Evolutionary conservation across 176 grass and related monocot species (phyloP), one percentile per base, ranked within the genome.

Genomic region (Alopecurus myosuroides): DNA sequence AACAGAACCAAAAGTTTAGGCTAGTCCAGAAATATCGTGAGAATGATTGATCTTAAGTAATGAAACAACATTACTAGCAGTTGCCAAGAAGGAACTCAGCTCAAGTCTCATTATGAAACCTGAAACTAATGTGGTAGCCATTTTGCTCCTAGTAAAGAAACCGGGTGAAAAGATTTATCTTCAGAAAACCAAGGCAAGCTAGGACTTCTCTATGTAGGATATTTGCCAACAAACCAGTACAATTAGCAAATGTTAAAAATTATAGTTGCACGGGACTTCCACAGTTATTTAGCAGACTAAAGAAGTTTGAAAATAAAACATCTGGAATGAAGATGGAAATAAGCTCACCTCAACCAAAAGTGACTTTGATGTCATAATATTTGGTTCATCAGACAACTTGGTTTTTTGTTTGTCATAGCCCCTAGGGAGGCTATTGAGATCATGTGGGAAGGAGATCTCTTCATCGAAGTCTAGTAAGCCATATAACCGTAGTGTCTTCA

Each of bases 391-490:
- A 1, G 79, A 84, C 19, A 89, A 28, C 78, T 88, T 89, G 68
- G 81, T 89, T 81, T 90, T 95, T 50, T 92, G 91, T 85, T 95
- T 98, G 18, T 89, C 83, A 57, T 98, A 95, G 40, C 96, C 96
- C 80, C 89, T 94, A 70, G 96, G 96, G 81, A 94, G 81, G 75
- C 85, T 78, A 45, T 40, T 73, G 42, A 55, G 65, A 83, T 94
- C 92, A 48, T 81, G 60, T 44, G 96, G 96, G 86, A 86, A 94
- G 81, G 88, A 95, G 45, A 98, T 94, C 66, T 98, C 93, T n/a
- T 71, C 74, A 87, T 90, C 84, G 48, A 98, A 98, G 74, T 98
- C 84, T 76, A 98, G 77, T 68, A 92, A 85, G 18, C 96, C 93
- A 25, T 81, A 88, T 30, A 86, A 49, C 11, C 63, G 80, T 17